These are phyloP conservation scores for Trametes sp. DNA, from an alignment of 1,284 basidiomycete species.

Conservation along the genomic window DNA sequence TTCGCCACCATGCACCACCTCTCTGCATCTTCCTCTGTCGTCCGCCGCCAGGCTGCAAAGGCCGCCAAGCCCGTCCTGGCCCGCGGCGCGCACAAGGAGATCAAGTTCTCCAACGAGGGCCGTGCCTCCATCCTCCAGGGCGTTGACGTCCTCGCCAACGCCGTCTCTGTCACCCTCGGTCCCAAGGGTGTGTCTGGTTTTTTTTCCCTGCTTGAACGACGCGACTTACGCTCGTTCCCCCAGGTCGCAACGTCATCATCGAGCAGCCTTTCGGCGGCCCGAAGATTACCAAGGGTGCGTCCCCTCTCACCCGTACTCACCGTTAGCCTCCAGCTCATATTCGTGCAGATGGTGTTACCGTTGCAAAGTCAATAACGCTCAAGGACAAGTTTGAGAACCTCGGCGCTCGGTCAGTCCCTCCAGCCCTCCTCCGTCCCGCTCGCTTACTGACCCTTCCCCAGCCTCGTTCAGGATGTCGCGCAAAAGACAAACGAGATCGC, in stretches of 20 bases:
- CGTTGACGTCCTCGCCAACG: slow-evolving; percentile 96
- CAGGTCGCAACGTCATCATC: slow-evolving; percentile 97
- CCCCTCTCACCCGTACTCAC: too few species aligned
- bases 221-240: slow-evolving; percentile 33
- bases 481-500: slow-evolving; percentile 98
- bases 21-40: slow-evolving; percentile 52
- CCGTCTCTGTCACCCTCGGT: slow-evolving; percentile 94
- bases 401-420: slow-evolving; percentile 82
- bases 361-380: slow-evolving; percentile 93
- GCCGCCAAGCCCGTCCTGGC: slow-evolving; percentile 57
- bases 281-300: slow-evolving; percentile 93
- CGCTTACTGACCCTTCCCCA: slow-evolving; percentile 40
- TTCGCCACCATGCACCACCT: slow-evolving; percentile 47
- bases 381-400: slow-evolving; percentile 99
- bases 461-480: slow-evolving; percentile 95
- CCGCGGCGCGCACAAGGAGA: slow-evolving; percentile 92
- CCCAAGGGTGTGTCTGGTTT: slow-evolving; percentile 80
- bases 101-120: slow-evolving; percentile 97
- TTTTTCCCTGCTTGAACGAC: too few species aligned
- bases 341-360: slow-evolving; percentile 90
- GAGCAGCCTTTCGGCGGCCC: slow-evolving; percentile 98
- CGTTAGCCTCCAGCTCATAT: too few species aligned
- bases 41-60: slow-evolving; percentile 53
- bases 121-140: slow-evolving; percentile 94
- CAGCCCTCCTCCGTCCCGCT: background rate